Conservation (phyloP, 2,329 filamentous ascomycete species). For the Hansfordia pulvinata region DNA sequence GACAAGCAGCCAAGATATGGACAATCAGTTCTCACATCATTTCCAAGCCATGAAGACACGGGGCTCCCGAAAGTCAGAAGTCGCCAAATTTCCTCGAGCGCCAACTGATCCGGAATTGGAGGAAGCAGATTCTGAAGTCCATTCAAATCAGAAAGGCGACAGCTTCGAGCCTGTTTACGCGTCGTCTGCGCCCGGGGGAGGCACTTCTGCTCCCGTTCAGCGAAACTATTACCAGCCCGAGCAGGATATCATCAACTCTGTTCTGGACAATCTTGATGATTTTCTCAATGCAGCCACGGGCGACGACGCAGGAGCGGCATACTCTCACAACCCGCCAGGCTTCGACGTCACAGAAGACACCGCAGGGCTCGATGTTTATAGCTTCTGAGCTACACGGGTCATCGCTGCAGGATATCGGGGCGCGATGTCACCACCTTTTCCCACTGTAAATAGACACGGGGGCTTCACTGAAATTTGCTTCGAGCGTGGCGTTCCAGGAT, state of each 20-base stretch:
- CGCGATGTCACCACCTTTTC: too few species aligned
- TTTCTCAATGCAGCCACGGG: slow-evolving; percentile 26
- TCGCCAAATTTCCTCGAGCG: slow-evolving; percentile 9
- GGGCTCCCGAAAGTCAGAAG: slow-evolving; percentile 5
- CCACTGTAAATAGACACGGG: too few species aligned
- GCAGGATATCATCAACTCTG: slow-evolving; percentile 28
- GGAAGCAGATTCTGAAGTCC: slow-evolving; percentile 23
- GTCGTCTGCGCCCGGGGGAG: slow-evolving; percentile 22
- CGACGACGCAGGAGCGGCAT: too few species aligned
- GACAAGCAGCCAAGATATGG: slow-evolving; percentile 16
- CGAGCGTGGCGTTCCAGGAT: too few species aligned
- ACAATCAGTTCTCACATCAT: slow-evolving; percentile 29
- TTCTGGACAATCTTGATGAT: slow-evolving; percentile 30
- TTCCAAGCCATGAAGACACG: slow-evolving; percentile 29
- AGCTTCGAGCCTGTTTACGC: too few species aligned
- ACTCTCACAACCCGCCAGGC: too few species aligned
- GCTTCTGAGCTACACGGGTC: too few species aligned
- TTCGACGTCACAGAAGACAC: too few species aligned
- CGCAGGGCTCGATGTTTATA: too few species aligned
- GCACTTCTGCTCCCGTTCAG: slow-evolving; percentile 16
- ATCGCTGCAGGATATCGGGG: too few species aligned
- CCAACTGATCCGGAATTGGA: slow-evolving; percentile 25
- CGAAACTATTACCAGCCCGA: slow-evolving; percentile 9
- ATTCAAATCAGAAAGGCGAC: too few species aligned
- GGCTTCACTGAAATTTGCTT: too few species aligned